phyloP scores from a whole-genome alignment of 371 early-diverging fungal genomes.

The Mucor circinelloides region DNA sequence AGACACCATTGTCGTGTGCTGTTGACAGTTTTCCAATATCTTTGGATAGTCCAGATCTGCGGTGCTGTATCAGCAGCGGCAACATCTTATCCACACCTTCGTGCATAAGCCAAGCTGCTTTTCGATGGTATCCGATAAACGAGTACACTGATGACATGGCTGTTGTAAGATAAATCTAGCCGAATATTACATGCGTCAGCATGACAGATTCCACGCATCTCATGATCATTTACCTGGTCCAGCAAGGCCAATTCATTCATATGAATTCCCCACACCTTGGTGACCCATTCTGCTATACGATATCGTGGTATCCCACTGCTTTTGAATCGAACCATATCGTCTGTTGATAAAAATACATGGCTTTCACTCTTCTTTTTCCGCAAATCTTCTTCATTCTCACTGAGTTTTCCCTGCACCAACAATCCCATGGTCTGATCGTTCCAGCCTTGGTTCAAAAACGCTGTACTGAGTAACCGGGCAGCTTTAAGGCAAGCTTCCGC shows the following conservation, averaged over 20 bases:
- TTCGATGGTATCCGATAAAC: slow-evolving; percentile 66
- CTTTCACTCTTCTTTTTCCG: not conserved
- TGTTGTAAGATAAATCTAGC: slow-evolving; percentile 61
- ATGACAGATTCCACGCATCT: not conserved
- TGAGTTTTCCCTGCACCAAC: slow-evolving; percentile 9
- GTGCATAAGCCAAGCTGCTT: slow-evolving; percentile 76
- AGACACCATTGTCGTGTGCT: slow-evolving; percentile 53
- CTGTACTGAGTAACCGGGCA: slow-evolving; percentile 39
- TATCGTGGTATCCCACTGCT: slow-evolving; percentile 32
- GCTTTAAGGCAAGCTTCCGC: slow-evolving; percentile 51
- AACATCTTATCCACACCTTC: slow-evolving; percentile 63
- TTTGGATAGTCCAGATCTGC: slow-evolving; percentile 36
- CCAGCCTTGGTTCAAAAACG: slow-evolving; percentile 40
- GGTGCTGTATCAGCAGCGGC: slow-evolving; percentile 55
- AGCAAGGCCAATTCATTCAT: slow-evolving; percentile 53
- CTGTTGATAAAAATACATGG: not conserved
- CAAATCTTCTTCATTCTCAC: not conserved
- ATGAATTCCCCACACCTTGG: slow-evolving; percentile 52
- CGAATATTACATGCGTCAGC: not conserved
- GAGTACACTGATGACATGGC: slow-evolving; percentile 65
- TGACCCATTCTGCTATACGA: slow-evolving; percentile 65
- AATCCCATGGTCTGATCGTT: slow-evolving; percentile 13
- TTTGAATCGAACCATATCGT: slow-evolving; percentile 2
- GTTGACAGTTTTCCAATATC: slow-evolving; percentile 13
- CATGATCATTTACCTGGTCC: slow-evolving; percentile 51